Base-by-base conservation (phyloP, 2,329 filamentous ascomycete genomes). In the Diaporthe vexans region DNA sequence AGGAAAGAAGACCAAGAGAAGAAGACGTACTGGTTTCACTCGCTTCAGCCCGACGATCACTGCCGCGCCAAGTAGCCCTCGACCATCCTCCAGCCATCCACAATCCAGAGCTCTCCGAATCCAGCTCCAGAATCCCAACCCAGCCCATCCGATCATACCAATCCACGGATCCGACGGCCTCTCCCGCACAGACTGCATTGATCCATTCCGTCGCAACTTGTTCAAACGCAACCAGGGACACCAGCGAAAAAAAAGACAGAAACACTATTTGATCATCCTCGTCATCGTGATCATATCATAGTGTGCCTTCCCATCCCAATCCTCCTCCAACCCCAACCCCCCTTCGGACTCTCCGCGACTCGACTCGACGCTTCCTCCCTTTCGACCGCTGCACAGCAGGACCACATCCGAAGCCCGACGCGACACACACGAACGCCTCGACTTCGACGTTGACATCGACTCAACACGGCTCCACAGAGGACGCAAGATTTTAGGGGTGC, bases 121-220 rank as follows among this genome's bases (percentile, higher is more conserved):
- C 29, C 43, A 51, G 59, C 59, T 33, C 26, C 46, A 43, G 15
- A 43, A 19, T 43, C 40, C 40, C 40, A 43, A 43, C 40, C 13
- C 40, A 43, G 40, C 40, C 40, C 63, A 67, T 67, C 46, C 63
- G 21, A 67, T 54, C 63, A 52, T 54, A 24, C 63, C 63, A 67
- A 67, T 67, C 63, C 63, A 67, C 63, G 63, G 63, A 67, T 67
- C 63, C 63, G 63, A 67, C 63, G 63, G 63, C 63, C 63, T 67
- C 63, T 67, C 63, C 46, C 63, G 63, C 63, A 67, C 63, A 67
- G 63, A 67, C 63, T 67, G 63, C 63, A 67, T 67, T 52, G 52
- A 67, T 46, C 21, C 29, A 67, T 37, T 52, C 63, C 63, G 46
- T 37, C 63, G 46, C 63, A 52, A 43, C 58, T 37, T 24, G 7